Percentiles rank a stretch among this genome's conserved stretches.
phyloP scores from a whole-genome alignment of 2,329 filamentous ascomycete species.

The Triangularia verruculosa region DNA sequence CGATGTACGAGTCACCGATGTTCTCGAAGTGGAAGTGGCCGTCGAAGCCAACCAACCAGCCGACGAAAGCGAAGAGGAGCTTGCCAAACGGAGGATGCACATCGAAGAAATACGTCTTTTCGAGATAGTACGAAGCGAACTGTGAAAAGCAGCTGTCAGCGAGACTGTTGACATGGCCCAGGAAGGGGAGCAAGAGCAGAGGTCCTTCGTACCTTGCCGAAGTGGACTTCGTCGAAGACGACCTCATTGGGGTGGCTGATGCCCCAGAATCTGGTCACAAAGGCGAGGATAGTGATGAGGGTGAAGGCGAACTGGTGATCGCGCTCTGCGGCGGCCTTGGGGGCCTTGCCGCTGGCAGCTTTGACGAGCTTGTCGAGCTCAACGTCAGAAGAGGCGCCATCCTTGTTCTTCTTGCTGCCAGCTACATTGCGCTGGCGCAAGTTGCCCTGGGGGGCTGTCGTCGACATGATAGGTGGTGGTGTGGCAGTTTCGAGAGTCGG shows the following conservation, averaged over 20 bases:
- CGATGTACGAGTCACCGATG: slow-evolving; percentile 96
- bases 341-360: slow-evolving; percentile 39
- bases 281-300: slow-evolving; percentile 78
- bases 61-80: slow-evolving; percentile 93
- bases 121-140: slow-evolving; percentile 80
- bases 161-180: neutral
- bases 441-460: slow-evolving; percentile 52
- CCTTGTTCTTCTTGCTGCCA: slow-evolving; percentile 48
- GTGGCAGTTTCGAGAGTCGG: neutral
- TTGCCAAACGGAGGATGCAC: slow-evolving; percentile 98
- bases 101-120: slow-evolving; percentile 99
- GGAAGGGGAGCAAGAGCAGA: neutral
- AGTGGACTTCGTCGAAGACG: slow-evolving; percentile 98
- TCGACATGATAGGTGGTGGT: slow-evolving; percentile 40
- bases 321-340: slow-evolving; percentile 57
- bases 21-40: slow-evolving; percentile 98
- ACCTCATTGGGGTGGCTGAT: slow-evolving; percentile 95
- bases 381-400: slow-evolving; percentile 39
- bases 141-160: slow-evolving; percentile 34
- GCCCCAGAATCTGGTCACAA: slow-evolving; percentile 91
- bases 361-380: slow-evolving; percentile 53
- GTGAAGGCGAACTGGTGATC: slow-evolving; percentile 78
- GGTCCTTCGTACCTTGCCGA: slow-evolving; percentile 77
- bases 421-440: slow-evolving; percentile 58
- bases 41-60: slow-evolving; percentile 96